A percentile compares a stretch with the other conserved stretches of the same genome.
Conservation (phyloP, 106 monocot genomes). For the Alisma plantagoaquatica region DNA sequence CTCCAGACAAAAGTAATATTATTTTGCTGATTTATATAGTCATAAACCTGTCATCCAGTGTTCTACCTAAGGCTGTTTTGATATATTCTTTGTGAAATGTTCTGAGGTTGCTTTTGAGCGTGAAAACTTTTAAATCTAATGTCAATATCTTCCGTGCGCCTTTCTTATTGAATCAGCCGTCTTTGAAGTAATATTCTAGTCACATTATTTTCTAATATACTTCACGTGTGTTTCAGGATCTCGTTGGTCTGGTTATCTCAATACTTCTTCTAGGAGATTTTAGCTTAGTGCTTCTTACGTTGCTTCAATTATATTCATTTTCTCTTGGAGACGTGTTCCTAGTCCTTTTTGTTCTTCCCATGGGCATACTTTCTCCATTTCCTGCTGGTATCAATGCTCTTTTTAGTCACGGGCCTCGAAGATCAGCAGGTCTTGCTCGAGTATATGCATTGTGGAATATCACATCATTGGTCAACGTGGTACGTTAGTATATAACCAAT, state of each 20-base stretch:
- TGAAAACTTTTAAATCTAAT: no score
- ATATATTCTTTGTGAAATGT: no score
- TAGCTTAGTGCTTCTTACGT: constrained; percentile 92
- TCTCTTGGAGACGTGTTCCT: constrained; percentile 79
- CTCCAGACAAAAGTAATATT: no score
- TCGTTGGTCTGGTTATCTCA: constrained; percentile 90
- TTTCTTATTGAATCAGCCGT: no score
- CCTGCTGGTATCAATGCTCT: constrained; percentile 98
- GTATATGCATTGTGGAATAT: constrained; percentile 95
- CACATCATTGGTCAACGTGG: constrained; percentile 88
- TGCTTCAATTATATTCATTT: constrained; percentile 90
- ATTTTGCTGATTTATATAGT: no score
- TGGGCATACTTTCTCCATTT: constrained; percentile 86
- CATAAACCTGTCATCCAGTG: no score
- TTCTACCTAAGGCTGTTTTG: no score
- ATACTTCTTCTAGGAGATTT: constrained; percentile 88
- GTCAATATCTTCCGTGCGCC: no score
- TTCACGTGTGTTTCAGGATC: constrained; percentile 51
- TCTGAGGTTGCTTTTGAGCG: no score
- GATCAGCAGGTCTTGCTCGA: constrained; percentile 85
- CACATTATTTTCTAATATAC: no score
- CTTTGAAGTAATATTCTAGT: no score
- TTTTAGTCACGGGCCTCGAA: constrained; percentile 93
- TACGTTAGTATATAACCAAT: no score
- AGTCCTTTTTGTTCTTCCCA: constrained; percentile 86